A percentile compares a stretch with the other conserved stretches of the same genome.
Evolutionary conservation across 176 grass and related monocot species (phyloP).

Genomic region (Puya raimondii): DNA sequence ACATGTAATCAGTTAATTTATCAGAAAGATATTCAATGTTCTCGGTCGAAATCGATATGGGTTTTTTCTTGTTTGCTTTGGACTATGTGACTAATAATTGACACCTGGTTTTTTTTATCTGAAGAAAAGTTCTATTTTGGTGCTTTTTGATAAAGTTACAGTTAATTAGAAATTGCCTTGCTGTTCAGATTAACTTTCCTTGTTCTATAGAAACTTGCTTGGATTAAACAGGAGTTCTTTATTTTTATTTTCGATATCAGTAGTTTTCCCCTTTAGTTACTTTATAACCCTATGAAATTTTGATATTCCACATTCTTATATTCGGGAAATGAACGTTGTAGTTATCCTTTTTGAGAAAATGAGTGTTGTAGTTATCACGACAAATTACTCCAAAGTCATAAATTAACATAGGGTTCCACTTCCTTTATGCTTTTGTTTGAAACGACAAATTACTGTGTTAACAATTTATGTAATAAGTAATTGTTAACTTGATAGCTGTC

Average conservation of each 20-base stretch:
- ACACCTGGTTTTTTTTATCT: neutral
- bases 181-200: neutral
- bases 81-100: neutral
- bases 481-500: neutral
- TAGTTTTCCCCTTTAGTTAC: too few relatives aligned
- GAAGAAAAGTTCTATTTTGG: too few relatives aligned
- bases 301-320: too few relatives aligned
- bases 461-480: neutral
- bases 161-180: neutral
- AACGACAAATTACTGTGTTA: neutral
- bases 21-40: neutral
- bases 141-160: neutral
- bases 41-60: neutral
- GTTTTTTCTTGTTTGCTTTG: neutral
- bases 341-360: too few relatives aligned
- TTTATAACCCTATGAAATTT: too few relatives aligned
- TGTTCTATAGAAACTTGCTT: neutral
- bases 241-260: too few relatives aligned
- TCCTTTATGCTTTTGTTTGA: neutral
- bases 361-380: too few relatives aligned
- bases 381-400: too few relatives aligned
- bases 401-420: too few relatives aligned
- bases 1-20: too few relatives aligned
- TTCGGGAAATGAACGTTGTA: too few relatives aligned
- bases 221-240: neutral